A percentile compares a stretch with the other conserved stretches of the same genome.
phyloP scores from a whole-genome alignment of 75 land plant species.

The Adiantum capillusveneris region DNA sequence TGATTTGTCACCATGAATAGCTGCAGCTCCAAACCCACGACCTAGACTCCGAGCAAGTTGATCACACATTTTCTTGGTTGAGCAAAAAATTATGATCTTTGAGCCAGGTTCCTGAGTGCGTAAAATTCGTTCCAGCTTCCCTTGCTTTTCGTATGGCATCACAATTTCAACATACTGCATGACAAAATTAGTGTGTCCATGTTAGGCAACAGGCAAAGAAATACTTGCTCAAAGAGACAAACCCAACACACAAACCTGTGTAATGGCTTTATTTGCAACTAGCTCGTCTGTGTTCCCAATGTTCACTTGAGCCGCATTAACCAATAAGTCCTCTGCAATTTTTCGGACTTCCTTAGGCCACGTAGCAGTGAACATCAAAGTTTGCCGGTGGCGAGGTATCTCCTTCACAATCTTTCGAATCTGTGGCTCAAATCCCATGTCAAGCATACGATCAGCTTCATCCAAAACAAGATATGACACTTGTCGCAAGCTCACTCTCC shows the following conservation, averaged over 20 bases:
- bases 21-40: constrained; percentile 80
- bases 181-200: not conserved
- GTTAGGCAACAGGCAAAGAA: not conserved
- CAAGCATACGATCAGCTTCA: constrained; percentile 99
- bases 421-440: constrained; percentile 99
- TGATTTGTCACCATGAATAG: constrained; percentile 95
- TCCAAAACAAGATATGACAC: constrained; percentile 88
- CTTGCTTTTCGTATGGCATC: constrained; percentile 41
- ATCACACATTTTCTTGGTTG: constrained; percentile 90
- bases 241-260: constrained; percentile 53
- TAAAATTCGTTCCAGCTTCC: constrained; percentile 75
- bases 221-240: not conserved
- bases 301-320: constrained; percentile 90
- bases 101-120: constrained; percentile 83
- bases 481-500: constrained; percentile 66
- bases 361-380: constrained; percentile 96
- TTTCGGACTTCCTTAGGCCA: constrained; percentile 99
- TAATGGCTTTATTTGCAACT: constrained; percentile 90
- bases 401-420: constrained; percentile 88
- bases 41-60: constrained; percentile 75
- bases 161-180: constrained; percentile 89
- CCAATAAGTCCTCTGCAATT: constrained; percentile 81
- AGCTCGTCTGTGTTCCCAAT: constrained; percentile 94
- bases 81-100: constrained; percentile 85
- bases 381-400: constrained; percentile 78